These are phyloP conservation scores for Spergularia azorica DNA, from an alignment of 179 eudicot genomes.

Conservation along the genomic window DNA sequence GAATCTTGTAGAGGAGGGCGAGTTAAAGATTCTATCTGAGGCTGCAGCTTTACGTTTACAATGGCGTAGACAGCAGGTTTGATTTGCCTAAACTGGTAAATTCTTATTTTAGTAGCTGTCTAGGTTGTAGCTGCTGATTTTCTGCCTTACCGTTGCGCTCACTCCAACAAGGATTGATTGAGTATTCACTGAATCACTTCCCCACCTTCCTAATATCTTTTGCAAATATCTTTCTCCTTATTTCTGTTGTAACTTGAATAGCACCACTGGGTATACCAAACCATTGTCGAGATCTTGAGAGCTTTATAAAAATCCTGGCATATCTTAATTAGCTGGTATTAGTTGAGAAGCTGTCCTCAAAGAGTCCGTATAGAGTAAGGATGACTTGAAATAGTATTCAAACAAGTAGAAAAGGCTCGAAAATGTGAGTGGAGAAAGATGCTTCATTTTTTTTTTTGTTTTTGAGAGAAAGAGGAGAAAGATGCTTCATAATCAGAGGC, in stretches of 20 bases:
- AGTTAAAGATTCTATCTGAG: slow-evolving; percentile 75
- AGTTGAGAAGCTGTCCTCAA: neutral
- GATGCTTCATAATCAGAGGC: too few relatives aligned
- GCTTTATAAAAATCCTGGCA: neutral
- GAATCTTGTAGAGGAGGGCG: slow-evolving; percentile 85
- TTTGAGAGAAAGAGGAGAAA: too few relatives aligned
- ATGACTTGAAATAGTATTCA: neutral
- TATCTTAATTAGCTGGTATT: neutral
- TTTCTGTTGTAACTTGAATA: neutral
- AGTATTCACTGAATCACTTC: neutral
- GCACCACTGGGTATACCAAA: neutral
- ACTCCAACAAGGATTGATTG: neutral
- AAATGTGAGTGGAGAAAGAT: neutral
- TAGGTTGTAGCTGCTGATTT: neutral
- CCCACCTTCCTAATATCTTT: neutral
- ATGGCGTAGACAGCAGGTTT: slow-evolving; percentile 86
- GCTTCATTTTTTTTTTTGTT: too few relatives aligned
- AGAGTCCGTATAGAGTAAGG: neutral
- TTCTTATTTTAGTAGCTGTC: neutral
- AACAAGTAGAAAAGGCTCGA: neutral
- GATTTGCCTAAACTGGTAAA: slow-evolving; percentile 1
- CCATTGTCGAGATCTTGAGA: neutral
- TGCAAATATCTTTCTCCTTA: neutral
- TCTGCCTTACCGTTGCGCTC: neutral
- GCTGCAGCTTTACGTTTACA: slow-evolving; percentile 82